phyloP scores from a whole-genome alignment of 2,329 filamentous ascomycete genomes.

The Didymella pinodella region DNA sequence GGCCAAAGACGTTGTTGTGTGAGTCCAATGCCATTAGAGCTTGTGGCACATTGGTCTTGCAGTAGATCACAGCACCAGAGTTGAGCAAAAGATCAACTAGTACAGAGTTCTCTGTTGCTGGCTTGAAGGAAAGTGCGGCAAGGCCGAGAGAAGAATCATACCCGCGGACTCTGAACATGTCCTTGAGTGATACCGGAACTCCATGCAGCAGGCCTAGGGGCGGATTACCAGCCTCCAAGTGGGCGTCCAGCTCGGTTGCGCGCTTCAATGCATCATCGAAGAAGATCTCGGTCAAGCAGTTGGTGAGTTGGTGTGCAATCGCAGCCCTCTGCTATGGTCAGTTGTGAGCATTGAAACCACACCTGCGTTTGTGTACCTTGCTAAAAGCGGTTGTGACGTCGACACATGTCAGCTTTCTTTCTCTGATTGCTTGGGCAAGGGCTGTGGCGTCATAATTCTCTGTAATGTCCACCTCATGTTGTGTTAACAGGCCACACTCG shows the following conservation, averaged over 20 bases:
- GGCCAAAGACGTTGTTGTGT: conserved; percentile 60
- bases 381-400: conserved; percentile 55
- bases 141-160: conserved; percentile 56
- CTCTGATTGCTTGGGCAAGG: conserved; percentile 49
- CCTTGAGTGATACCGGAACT: conserved; percentile 58
- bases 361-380: conserved; percentile 41
- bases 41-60: conserved; percentile 64
- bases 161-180: conserved; percentile 59
- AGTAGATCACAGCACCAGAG: conserved; percentile 59
- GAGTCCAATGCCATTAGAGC: conserved; percentile 62
- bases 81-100: conserved; percentile 56
- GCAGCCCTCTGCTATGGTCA: conserved; percentile 50
- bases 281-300: conserved; percentile 53
- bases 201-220: conserved; percentile 58
- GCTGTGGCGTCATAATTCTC: conserved; percentile 60
- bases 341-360: neutral
- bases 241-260: conserved; percentile 51
- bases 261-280: conserved; percentile 47
- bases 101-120: conserved; percentile 48
- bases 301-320: conserved; percentile 57
- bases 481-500: conserved; percentile 61
- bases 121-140: conserved; percentile 54
- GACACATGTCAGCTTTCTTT: conserved; percentile 46
- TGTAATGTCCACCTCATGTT: conserved; percentile 63
- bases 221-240: conserved; percentile 48